Conservation (phyloP, 2,329 filamentous ascomycete species). For the Plectosphaerella cucumerina region DNA sequence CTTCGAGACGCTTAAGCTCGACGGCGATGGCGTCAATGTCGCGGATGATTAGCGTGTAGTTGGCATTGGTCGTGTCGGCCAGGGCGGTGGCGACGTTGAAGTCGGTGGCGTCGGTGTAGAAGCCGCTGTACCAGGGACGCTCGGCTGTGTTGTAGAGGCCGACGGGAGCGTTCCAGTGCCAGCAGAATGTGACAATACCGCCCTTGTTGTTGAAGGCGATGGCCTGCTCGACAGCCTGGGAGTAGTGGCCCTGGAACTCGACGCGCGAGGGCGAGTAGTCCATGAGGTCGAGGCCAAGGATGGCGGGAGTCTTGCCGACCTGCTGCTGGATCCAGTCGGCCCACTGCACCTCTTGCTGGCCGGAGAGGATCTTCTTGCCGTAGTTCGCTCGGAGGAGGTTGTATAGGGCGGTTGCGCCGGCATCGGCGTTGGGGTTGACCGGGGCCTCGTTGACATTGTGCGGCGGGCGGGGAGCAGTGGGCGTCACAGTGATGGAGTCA, state of each 20-base stretch:
- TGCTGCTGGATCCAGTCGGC: slow-evolving; percentile 38
- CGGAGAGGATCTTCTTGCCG: slow-evolving; percentile 41
- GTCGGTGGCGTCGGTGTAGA: slow-evolving; percentile 45
- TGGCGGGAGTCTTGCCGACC: slow-evolving; percentile 41
- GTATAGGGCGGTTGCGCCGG: slow-evolving; percentile 32
- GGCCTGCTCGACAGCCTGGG: slow-evolving; percentile 40
- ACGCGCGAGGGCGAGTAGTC: slow-evolving; percentile 44
- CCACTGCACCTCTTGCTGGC: slow-evolving; percentile 40
- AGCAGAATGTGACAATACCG: slow-evolving; percentile 41
- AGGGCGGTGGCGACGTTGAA: slow-evolving; percentile 41
- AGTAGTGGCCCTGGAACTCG: slow-evolving; percentile 29
- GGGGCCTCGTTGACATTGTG: slow-evolving; percentile 33
- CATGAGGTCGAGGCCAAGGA: slow-evolving; percentile 42
- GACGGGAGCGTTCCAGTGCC: slow-evolving; percentile 44
- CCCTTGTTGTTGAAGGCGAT: slow-evolving; percentile 35
- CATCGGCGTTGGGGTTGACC: slow-evolving; percentile 31
- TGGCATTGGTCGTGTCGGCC: slow-evolving; percentile 33
- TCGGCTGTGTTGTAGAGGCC: slow-evolving; percentile 41
- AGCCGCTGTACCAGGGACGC: slow-evolving; percentile 43
- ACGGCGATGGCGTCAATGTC: slow-evolving; percentile 43
- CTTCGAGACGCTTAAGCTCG: slow-evolving; percentile 37
- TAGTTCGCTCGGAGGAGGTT: slow-evolving; percentile 38
- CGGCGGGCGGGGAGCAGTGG: slow-evolving; percentile 27
- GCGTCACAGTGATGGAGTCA: slow-evolving; percentile 35
- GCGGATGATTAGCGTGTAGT: slow-evolving; percentile 41